A percentile compares a stretch with the other conserved stretches of the same genome.
phyloP scores from a whole-genome alignment of 1,284 basidiomycete species.

The Cryptococcus sp. region DNA sequence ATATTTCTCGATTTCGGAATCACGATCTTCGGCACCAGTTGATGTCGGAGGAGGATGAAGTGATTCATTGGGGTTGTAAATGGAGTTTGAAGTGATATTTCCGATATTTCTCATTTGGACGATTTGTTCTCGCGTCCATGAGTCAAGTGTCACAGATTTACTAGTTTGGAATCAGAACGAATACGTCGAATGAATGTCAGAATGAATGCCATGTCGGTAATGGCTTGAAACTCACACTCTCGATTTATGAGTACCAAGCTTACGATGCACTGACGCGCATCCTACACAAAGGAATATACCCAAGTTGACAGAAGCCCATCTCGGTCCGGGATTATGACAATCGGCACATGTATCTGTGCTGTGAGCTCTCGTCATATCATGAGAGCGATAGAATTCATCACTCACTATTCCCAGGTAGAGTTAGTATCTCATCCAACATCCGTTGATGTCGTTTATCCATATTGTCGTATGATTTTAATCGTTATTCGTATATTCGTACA shows the following conservation, averaged over 20 bases:
- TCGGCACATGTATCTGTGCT: constrained; percentile 42
- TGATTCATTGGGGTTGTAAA: constrained; percentile 43
- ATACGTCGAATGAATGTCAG: not conserved
- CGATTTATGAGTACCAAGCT: constrained; percentile 45
- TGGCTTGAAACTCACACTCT: constrained; percentile 35
- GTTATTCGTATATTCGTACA: not conserved
- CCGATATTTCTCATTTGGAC: constrained; percentile 33
- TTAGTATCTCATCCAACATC: constrained; percentile 42
- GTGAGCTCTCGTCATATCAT: not conserved
- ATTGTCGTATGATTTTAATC: not conserved
- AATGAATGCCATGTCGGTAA: not conserved
- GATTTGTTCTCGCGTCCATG: constrained; percentile 46
- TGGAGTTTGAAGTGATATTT: constrained; percentile 37
- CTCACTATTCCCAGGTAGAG: constrained; percentile 44
- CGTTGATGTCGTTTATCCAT: constrained; percentile 37
- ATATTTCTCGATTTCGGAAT: constrained; percentile 44
- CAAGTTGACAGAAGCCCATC: constrained; percentile 45
- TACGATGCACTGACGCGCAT: constrained; percentile 42
- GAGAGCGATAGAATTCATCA: not conserved
- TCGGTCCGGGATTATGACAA: constrained; percentile 38
- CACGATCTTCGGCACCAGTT: constrained; percentile 34
- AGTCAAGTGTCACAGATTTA: constrained; percentile 46
- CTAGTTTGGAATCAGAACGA: constrained; percentile 10
- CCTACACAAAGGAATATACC: constrained; percentile 42
- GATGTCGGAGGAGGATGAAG: constrained; percentile 37